These are phyloP conservation scores for Truncatella angustata DNA, from an alignment of 2,329 filamentous ascomycete species.

Conservation along the genomic window DNA sequence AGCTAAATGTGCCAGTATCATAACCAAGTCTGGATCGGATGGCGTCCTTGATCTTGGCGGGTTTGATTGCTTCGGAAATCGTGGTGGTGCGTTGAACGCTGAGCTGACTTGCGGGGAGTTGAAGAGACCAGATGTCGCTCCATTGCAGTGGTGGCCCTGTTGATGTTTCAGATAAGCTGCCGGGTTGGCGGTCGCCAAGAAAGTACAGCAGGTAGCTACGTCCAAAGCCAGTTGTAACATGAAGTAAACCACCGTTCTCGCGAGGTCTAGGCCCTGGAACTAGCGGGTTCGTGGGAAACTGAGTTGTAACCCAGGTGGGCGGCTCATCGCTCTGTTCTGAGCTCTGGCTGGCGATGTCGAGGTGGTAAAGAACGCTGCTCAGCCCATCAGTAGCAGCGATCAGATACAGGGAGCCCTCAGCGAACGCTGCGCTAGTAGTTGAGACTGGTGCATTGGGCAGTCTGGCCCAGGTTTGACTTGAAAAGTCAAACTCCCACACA, in stretches of 20 bases:
- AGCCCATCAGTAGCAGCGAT: constrained; percentile 36
- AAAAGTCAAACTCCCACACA: constrained; percentile 50
- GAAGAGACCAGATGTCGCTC: constrained; percentile 51
- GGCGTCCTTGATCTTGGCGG: constrained; percentile 48
- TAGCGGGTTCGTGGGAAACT: constrained; percentile 35
- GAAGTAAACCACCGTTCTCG: constrained; percentile 40
- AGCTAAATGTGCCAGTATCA: constrained; percentile 45
- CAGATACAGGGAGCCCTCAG: constrained; percentile 43
- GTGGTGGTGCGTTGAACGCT: constrained; percentile 17
- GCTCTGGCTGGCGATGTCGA: constrained; percentile 30
- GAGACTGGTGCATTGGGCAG: constrained; percentile 42
- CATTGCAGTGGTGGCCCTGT: constrained; percentile 24
- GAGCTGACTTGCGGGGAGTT: constrained; percentile 39
- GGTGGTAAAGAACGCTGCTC: constrained; percentile 33
- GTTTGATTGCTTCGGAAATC: constrained; percentile 35
- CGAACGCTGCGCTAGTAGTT: constrained; percentile 40
- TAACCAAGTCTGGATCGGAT: constrained; percentile 40
- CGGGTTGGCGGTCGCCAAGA: constrained; percentile 35
- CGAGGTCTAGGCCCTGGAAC: constrained; percentile 39
- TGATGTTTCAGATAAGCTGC: constrained; percentile 11
- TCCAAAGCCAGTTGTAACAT: constrained; percentile 49
- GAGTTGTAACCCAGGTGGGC: constrained; percentile 36
- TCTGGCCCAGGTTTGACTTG: constrained; percentile 45
- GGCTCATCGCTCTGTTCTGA: constrained; percentile 27
- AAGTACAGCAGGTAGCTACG: constrained; percentile 51